Conservation (phyloP, 2,329 filamentous ascomycete genomes). For the Byssochlamys sp. region DNA sequence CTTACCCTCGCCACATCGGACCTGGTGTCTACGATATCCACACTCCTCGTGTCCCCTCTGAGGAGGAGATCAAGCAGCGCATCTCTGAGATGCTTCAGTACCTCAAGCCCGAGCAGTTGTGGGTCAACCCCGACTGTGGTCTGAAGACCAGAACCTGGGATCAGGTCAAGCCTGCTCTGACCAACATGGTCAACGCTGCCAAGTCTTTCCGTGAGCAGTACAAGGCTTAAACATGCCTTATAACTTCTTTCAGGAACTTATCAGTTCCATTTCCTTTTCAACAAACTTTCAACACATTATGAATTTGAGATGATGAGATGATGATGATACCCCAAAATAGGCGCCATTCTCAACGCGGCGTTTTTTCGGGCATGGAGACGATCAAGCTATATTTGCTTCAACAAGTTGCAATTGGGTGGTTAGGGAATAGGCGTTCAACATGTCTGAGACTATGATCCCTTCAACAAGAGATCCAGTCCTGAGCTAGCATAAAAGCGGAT, state of each 20-base stretch:
- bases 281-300: slow-evolving; percentile 9
- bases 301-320: slow-evolving; percentile 6
- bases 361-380: slow-evolving; percentile 7
- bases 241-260: neutral
- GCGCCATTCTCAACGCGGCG: slow-evolving; percentile 12
- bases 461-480: neutral
- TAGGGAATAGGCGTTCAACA: neutral
- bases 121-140: slow-evolving; percentile 99
- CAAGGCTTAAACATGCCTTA: slow-evolving; percentile 32
- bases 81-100: slow-evolving; percentile 96
- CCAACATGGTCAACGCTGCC: slow-evolving; percentile 96
- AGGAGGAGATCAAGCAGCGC: slow-evolving; percentile 97
- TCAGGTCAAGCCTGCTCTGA: slow-evolving; percentile 92
- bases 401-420: neutral
- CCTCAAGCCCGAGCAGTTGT: slow-evolving; percentile 96
- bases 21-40: slow-evolving; percentile 99
- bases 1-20: slow-evolving; percentile 94
- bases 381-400: neutral
- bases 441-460: neutral
- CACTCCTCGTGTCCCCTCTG: slow-evolving; percentile 89
- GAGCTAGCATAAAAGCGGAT: neutral
- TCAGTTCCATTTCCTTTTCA: slow-evolving; percentile 1
- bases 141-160: slow-evolving; percentile 98
- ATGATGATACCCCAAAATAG: slow-evolving; percentile 7
- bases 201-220: slow-evolving; percentile 93